Base-by-base conservation (phyloP, 2,329 filamentous ascomycete species). In the Paecilomyces formosus region DNA sequence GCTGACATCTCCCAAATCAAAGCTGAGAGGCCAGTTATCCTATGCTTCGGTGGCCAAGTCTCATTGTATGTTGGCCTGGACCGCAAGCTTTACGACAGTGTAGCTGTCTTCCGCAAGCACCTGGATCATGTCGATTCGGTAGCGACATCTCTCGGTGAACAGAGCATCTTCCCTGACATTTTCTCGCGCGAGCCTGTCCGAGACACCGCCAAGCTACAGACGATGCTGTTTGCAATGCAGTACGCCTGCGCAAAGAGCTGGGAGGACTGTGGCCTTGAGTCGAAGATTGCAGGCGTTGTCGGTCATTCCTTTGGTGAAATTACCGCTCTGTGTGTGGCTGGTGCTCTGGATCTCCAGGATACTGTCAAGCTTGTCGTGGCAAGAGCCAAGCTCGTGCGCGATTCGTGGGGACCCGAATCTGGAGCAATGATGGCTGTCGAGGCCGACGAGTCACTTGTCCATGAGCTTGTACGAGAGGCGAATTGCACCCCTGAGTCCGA, bases 1-100 rank as follows among this genome's bases (percentile, higher is more conserved):
- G 51, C 57, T 39, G 55, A 54, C 54, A 15, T 31, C 15, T 50
- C 60, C 28, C 50, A 24, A 31, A 13, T 59, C 33, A 35, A 28
- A 15, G 56, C 53, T 33, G 22, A 55, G 30, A 56, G 60, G 15
- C 63, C 67, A 3, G 64, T 78, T 1, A 61, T 79, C 1, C 63
- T 79, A 0, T 68, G 65, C 45, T 77, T 79, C 54, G 75, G 73
- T 2, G 77, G 77, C 1, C 77, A 79, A 54, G 65, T 62, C 1
- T 66, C 66, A 4, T 65, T 59, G 1, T 69, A 63, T 21, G 59
- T 72, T 5, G 66, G 66, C 1, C 58, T 76, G 2, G 61, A 68
- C 30, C 61, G 61, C 12, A 55, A 63, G 1, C 55, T 75, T 0
- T 76, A 70, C 55, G 62, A 72, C 0, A 58, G 55, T n/a, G 63